Conservation (phyloP, 331 rosid species). For the Cydonia oblonga region DNA sequence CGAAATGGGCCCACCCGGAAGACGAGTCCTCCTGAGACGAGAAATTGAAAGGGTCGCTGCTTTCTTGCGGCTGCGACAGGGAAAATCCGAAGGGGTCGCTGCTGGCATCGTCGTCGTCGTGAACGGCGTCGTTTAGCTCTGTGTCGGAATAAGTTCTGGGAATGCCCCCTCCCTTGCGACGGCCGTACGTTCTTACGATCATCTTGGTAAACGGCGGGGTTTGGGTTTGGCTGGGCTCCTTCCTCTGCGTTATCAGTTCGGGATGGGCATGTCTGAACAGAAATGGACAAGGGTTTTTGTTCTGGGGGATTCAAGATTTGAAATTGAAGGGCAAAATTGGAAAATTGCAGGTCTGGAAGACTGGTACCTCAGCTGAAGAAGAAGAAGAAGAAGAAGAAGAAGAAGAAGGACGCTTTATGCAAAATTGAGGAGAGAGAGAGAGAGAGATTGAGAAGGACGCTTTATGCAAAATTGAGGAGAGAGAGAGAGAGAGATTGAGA, state of each 20-base stretch:
- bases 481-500: not conserved
- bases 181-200: slow-evolving; percentile 46
- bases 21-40: slow-evolving; percentile 63
- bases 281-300: not conserved
- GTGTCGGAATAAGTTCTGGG: slow-evolving; percentile 29
- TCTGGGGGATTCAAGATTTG: not conserved
- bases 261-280: not conserved
- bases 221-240: not conserved
- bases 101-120: slow-evolving; percentile 9
- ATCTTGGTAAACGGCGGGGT: slow-evolving; percentile 14
- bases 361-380: not conserved
- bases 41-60: slow-evolving; percentile 31
- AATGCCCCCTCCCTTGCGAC: slow-evolving; percentile 35
- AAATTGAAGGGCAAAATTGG: slow-evolving; percentile 1
- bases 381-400: not conserved
- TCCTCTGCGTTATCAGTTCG: not conserved
- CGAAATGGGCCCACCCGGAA: slow-evolving; percentile 58
- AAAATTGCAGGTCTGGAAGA: not conserved
- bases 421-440: not conserved
- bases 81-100: not conserved
- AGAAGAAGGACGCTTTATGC: not conserved
- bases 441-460: not conserved
- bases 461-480: not conserved
- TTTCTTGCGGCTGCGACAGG: slow-evolving; percentile 9
- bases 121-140: slow-evolving; percentile 21